Conservation (phyloP, 2,329 filamentous ascomycete species). For the Trichoderma sp. region DNA sequence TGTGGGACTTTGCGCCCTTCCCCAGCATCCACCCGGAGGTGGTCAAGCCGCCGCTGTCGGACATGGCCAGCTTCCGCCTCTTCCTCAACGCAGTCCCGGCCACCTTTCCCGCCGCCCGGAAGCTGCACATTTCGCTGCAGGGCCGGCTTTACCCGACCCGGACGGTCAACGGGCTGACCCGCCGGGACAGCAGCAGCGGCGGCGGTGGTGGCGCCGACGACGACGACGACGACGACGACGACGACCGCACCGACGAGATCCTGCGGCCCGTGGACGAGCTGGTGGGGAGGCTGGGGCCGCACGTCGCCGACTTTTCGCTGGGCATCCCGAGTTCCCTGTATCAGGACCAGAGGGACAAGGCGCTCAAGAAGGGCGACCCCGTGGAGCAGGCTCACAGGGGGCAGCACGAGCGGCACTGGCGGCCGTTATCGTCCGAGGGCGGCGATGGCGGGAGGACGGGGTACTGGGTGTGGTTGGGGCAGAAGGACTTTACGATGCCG, state of each 20-base stretch:
- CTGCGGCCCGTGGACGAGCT: constrained; percentile 32
- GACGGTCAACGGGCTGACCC: constrained; percentile 11
- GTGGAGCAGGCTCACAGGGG: constrained; percentile 31
- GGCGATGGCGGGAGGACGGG: constrained; percentile 28
- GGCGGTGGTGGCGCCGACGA: too few relatives aligned
- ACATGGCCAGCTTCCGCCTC: constrained; percentile 27
- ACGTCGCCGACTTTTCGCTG: constrained; percentile 32
- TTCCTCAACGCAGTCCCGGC: constrained; percentile 31
- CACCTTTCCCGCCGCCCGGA: constrained; percentile 29
- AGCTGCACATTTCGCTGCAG: constrained; percentile 32
- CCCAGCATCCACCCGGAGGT: constrained; percentile 12
- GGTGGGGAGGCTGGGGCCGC: constrained; percentile 30
- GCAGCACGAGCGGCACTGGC: constrained; percentile 34
- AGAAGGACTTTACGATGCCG: constrained; percentile 29
- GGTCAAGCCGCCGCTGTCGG: constrained; percentile 8
- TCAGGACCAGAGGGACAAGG: constrained; percentile 28
- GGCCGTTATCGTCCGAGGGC: constrained; percentile 25
- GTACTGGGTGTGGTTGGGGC: constrained; percentile 37
- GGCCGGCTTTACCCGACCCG: constrained; percentile 16
- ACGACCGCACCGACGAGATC: background rate
- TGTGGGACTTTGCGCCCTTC: constrained; percentile 34
- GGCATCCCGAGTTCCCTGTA: constrained; percentile 35
- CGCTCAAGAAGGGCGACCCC: constrained; percentile 18
- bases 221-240: background rate
- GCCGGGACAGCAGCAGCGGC: constrained; percentile 4